Evolutionary conservation across 129 eudicot genomes (phyloP).

Genomic region (Tagetes patula): DNA sequence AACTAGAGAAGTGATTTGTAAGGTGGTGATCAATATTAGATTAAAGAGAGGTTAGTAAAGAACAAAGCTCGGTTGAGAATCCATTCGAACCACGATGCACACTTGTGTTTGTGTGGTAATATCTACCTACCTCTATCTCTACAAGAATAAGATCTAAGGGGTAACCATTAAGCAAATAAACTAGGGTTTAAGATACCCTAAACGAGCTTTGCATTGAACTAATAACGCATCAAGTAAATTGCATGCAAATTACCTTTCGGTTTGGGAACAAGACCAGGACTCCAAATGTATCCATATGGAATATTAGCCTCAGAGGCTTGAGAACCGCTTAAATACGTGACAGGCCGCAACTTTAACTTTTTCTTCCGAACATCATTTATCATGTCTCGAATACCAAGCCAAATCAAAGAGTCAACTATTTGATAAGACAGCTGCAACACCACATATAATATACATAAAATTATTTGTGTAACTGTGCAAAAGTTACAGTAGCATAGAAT

Average conservation of each 20-base stretch:
- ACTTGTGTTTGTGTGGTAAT: too few relatives aligned
- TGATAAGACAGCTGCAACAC: constrained; percentile 91
- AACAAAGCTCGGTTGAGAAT: too few relatives aligned
- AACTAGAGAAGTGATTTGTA: too few relatives aligned
- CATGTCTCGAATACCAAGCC: constrained; percentile 99
- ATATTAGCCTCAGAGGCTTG: constrained; percentile 82
- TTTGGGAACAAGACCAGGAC: constrained; percentile 99
- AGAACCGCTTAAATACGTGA: constrained; percentile 92
- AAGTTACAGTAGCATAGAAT: not conserved
- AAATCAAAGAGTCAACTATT: constrained; percentile 91
- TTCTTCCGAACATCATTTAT: constrained; percentile 94
- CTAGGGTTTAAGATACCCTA: constrained; percentile 7
- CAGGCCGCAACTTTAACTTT: constrained; percentile 87
- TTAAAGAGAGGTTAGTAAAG: too few relatives aligned
- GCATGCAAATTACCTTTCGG: constrained; percentile 69
- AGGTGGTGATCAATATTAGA: too few relatives aligned
- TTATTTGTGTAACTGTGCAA: constrained; percentile 7
- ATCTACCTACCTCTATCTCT: too few relatives aligned
- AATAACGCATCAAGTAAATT: constrained; percentile 5
- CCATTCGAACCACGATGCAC: too few relatives aligned
- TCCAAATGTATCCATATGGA: constrained; percentile 98
- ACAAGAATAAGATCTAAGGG: constrained; percentile 3
- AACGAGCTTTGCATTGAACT: constrained; percentile 19
- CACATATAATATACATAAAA: constrained; percentile 24
- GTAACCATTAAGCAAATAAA: not conserved